These are phyloP conservation scores for Coprinopsis cinerea DNA, from an alignment of 768 basidiomycete genomes.

Conservation along the genomic window DNA sequence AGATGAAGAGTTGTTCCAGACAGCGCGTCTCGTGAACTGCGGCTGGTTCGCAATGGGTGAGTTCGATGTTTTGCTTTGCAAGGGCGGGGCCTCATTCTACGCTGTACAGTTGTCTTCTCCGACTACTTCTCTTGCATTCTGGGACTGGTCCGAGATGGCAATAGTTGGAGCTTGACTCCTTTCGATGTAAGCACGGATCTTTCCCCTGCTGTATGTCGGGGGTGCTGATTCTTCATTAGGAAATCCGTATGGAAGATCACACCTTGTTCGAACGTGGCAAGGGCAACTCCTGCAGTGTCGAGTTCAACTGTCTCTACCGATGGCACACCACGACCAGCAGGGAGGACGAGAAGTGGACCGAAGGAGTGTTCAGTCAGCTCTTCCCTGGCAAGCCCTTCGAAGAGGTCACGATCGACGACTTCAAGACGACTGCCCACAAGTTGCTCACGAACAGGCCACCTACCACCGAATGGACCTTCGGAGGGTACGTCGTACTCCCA, in stretches of 20 bases:
- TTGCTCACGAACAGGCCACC: constrained; percentile 31
- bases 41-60: constrained; percentile 67
- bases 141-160: constrained; percentile 72
- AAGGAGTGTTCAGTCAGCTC: constrained; percentile 37
- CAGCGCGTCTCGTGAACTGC: constrained; percentile 69
- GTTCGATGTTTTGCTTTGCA: constrained; percentile 3
- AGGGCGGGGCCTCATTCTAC: constrained; percentile 3
- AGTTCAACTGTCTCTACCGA: constrained; percentile 85
- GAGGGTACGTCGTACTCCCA: constrained; percentile 35
- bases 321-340: constrained; percentile 78
- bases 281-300: constrained; percentile 79
- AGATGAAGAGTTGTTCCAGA: constrained; percentile 83
- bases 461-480: constrained; percentile 63
- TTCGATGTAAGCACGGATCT: constrained; percentile 33
- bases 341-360: constrained; percentile 68
- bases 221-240: constrained; percentile 28
- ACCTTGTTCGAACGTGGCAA: constrained; percentile 70
- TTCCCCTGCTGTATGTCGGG: not conserved
- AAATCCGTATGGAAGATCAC: constrained; percentile 61
- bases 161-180: constrained; percentile 69
- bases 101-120: constrained; percentile 53
- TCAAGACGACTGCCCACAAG: constrained; percentile 38
- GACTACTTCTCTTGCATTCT: constrained; percentile 81
- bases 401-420: constrained; percentile 40
- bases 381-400: constrained; percentile 53